Percentiles rank a stretch among this genome's conserved stretches.
Conservation (phyloP, 805 yeast genomes). For the Komagataella kurtzmanii region DNA sequence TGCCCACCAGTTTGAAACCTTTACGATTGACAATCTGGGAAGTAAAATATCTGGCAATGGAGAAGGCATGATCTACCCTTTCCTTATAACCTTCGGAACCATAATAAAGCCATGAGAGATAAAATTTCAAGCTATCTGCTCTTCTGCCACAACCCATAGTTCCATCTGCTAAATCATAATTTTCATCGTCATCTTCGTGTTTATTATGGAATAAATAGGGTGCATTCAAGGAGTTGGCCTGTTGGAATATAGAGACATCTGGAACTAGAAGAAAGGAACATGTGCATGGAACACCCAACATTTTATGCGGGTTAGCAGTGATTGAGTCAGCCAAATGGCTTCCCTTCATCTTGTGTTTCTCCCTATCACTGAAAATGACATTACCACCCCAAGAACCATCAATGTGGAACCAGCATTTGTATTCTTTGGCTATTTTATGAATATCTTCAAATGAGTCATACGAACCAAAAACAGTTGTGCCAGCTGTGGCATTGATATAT, state of each 20-base stretch:
- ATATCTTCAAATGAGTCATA: conserved; percentile 56
- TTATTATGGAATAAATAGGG: conserved; percentile 66
- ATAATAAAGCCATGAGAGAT: conserved; percentile 71
- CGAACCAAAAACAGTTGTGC: conserved; percentile 81
- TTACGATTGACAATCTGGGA: conserved; percentile 19
- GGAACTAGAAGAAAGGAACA: conserved; percentile 67
- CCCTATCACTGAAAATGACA: conserved; percentile 45
- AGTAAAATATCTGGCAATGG: conserved; percentile 51
- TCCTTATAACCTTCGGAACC: conserved; percentile 53
- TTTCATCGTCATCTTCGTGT: conserved; percentile 30
- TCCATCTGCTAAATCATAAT: conserved; percentile 73
- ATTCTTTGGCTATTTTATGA: conserved; percentile 33
- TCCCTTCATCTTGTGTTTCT: conserved; percentile 38
- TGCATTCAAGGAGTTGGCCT: conserved; percentile 65
- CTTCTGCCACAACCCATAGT: conserved; percentile 90
- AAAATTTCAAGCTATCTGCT: conserved; percentile 68
- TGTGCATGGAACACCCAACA: conserved; percentile 78
- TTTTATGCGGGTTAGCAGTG: conserved; percentile 77
- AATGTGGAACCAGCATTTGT: conserved; percentile 65
- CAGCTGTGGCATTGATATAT: conserved; percentile 75
- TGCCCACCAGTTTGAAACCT: conserved; percentile 43
- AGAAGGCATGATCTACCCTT: conserved; percentile 64
- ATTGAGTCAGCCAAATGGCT: conserved; percentile 57
- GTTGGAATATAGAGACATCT: conserved; percentile 48
- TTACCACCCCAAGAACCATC: conserved; percentile 94